Conservation (phyloP, 2,329 filamentous ascomycete species). For the Rhexocercosporidium sp. region DNA sequence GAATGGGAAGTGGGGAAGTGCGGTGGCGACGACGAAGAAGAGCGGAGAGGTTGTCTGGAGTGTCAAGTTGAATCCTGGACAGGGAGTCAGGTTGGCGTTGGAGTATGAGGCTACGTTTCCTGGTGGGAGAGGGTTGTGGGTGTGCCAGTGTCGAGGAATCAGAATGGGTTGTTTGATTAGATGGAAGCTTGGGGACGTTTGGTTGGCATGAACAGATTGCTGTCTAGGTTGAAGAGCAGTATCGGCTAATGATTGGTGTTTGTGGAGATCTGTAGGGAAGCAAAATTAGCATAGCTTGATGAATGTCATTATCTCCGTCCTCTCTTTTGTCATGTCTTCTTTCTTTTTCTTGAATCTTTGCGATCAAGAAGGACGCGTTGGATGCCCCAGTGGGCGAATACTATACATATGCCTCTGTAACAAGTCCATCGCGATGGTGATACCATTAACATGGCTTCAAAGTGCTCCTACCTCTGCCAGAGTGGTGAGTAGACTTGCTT, state of each 20-base stretch:
- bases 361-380: neutral
- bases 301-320: neutral
- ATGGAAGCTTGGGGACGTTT: neutral
- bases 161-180: neutral
- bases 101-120: conserved; percentile 67
- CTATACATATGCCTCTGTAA: neutral
- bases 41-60: conserved; percentile 64
- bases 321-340: neutral
- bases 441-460: no score
- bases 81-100: conserved; percentile 59
- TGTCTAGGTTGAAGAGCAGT: neutral
- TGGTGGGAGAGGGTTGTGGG: conserved; percentile 48
- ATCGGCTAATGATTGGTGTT: neutral
- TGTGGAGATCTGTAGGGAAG: neutral
- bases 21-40: conserved; percentile 58
- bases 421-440: neutral
- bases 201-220: neutral
- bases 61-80: conserved; percentile 61
- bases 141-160: conserved; percentile 9
- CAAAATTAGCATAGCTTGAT: neutral
- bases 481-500: no score
- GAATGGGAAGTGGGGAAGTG: conserved; percentile 55
- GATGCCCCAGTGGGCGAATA: neutral
- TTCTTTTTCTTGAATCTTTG: neutral
- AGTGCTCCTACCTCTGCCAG: neutral